Conservation (phyloP, 2,329 filamentous ascomycete species). For the Cercospora nicotianae region DNA sequence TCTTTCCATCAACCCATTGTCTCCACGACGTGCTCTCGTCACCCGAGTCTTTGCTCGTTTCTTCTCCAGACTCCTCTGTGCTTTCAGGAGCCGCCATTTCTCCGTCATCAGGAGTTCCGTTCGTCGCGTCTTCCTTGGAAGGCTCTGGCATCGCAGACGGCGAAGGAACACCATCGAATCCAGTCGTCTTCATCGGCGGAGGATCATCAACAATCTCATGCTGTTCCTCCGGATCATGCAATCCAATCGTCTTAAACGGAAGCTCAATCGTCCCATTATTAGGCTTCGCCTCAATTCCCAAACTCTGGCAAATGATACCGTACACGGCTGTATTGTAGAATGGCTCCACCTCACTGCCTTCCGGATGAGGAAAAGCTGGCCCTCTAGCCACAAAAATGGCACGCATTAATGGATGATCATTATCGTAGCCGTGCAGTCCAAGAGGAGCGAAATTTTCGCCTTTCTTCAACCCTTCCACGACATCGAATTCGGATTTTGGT, state of each 20-base stretch:
- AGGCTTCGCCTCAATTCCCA: slow-evolving; percentile 69
- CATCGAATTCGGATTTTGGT: slow-evolving; percentile 73
- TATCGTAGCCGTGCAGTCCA: slow-evolving; percentile 92
- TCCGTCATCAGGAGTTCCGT: no score
- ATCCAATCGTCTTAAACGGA: slow-evolving; percentile 63
- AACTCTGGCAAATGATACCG: slow-evolving; percentile 87
- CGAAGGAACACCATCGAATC: not conserved
- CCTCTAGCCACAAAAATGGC: slow-evolving; percentile 92
- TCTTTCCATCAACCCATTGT: slow-evolving; percentile 37
- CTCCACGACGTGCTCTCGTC: slow-evolving; percentile 29
- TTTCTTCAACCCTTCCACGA: slow-evolving; percentile 64
- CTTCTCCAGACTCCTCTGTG: not conserved
- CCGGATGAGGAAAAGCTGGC: slow-evolving; percentile 83
- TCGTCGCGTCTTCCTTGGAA: not conserved
- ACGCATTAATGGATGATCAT: slow-evolving; percentile 91
- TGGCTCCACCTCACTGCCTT: slow-evolving; percentile 71
- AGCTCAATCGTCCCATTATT: slow-evolving; percentile 87
- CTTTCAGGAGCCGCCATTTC: not conserved
- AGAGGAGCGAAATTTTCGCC: slow-evolving; percentile 72
- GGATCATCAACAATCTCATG: slow-evolving; percentile 28
- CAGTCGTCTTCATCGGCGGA: slow-evolving; percentile 4
- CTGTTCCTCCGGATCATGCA: slow-evolving; percentile 48
- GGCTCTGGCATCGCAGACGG: not conserved
- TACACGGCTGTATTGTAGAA: slow-evolving; percentile 97
- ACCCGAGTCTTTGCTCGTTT: not conserved